A percentile compares a stretch with the other conserved stretches of the same genome.
Evolutionary conservation across 371 early-diverging fungal genomes (phyloP).

Genomic region (Gilbertella persicaria): DNA sequence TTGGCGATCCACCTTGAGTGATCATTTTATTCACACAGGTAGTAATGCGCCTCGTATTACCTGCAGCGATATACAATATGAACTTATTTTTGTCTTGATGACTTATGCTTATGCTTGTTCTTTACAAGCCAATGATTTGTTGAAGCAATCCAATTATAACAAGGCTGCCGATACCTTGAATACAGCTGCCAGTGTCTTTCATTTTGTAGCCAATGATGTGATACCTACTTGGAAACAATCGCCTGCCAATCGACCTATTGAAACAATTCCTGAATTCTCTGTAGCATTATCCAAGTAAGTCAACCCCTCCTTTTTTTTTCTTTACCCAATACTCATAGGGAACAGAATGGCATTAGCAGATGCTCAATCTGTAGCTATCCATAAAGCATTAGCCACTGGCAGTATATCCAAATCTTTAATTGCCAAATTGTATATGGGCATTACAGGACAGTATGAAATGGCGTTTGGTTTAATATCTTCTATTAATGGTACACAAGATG

Average conservation of each 20-base stretch:
- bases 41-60: conserved; percentile 63
- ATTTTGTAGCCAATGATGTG: conserved; percentile 54
- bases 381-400: conserved; percentile 40
- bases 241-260: conserved; percentile 38
- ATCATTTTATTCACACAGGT: conserved; percentile 51
- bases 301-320: background rate
- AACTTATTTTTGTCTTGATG: conserved; percentile 61
- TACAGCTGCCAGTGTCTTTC: conserved; percentile 61
- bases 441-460: conserved; percentile 64
- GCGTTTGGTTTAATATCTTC: conserved; percentile 63
- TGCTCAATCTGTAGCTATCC: conserved; percentile 54
- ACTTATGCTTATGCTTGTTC: conserved; percentile 59
- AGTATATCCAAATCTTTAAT: conserved; percentile 57
- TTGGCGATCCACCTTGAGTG: conserved; percentile 64
- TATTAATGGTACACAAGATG: conserved; percentile 54
- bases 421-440: conserved; percentile 64
- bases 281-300: conserved; percentile 54
- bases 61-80: conserved; percentile 58
- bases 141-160: conserved; percentile 28
- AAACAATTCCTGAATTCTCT: conserved; percentile 46
- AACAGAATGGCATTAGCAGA: conserved; percentile 50
- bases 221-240: conserved; percentile 53
- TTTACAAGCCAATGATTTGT: conserved; percentile 34
- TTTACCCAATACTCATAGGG: background rate
- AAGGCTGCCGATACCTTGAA: conserved; percentile 60